Evolutionary conservation across 164 flowering plant species (phyloP), one percentile per base, ranked within the genome.

Genomic region (Warburgia ugandensis): DNA sequence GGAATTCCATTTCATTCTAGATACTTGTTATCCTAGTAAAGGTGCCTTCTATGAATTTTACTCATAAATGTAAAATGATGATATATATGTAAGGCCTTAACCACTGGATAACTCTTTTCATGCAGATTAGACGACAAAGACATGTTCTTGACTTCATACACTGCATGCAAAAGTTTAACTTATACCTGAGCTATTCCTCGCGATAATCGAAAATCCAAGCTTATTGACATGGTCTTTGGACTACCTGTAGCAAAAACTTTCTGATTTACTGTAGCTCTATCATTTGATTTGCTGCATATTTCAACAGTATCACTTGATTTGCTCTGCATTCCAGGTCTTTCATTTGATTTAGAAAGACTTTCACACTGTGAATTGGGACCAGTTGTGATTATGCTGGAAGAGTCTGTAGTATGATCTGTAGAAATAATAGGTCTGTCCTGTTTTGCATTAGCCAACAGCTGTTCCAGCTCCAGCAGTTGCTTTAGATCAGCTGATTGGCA

Each of bases 141-240:
- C n/a, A n/a, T n/a, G n/a, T n/a, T n/a, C n/a, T n/a, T n/a, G n/a
- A n/a, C n/a, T n/a, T n/a, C n/a, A n/a, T n/a, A n/a, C n/a, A n/a
- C n/a, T n/a, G n/a, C n/a, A n/a, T n/a, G n/a, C n/a, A n/a, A n/a
- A n/a, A 35, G 33, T n/a, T 28, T 22, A 31, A 48, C 37, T 55
- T 28, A 55, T 64, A 90, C 98, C 86, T 81, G 73, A 14, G 88
- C 83, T 58, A 92, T 92, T 43, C 95, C 96, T 66, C 95, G 79
- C 33, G 98, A 85, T 63, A 92, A 72, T 42, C 95, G 80, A 25
- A 92, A 75, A 76, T 92, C 98, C 52, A 87, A 72, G 65, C 74
- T 85, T 63, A 87, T 79, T 50, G 96, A 83, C 66, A 68, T 83
- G 55, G 67, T 64, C 73, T 77, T 78, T 47, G 86, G 70, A 60